Evolutionary conservation across 805 yeast genomes (phyloP).

Genomic region (Spathaspora girioi): DNA sequence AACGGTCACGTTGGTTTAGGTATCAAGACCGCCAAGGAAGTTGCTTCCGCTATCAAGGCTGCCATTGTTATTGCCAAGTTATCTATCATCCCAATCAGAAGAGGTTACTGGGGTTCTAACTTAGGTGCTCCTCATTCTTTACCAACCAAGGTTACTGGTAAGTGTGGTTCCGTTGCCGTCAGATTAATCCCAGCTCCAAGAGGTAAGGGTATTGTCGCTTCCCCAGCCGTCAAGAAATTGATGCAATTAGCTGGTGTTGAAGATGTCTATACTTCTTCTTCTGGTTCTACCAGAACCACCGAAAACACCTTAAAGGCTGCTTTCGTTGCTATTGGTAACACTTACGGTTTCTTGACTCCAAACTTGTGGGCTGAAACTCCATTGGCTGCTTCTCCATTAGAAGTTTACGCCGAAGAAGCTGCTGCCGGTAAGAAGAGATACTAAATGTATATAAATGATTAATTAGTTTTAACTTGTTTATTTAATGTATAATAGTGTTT

Average conservation of each 20-base stretch:
- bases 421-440: constrained; percentile 70
- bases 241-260: constrained; percentile 99
- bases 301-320: constrained; percentile 99
- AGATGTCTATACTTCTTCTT: constrained; percentile 98
- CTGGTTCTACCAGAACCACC: constrained; percentile 98
- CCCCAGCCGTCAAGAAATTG: constrained; percentile 99
- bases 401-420: constrained; percentile 86
- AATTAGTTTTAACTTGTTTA: constrained; percentile 1
- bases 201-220: constrained; percentile 99
- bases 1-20: constrained; percentile 99
- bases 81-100: constrained; percentile 98
- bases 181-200: constrained; percentile 99
- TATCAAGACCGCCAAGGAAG: constrained; percentile 99
- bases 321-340: constrained; percentile 98
- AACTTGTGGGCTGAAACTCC: constrained; percentile 92
- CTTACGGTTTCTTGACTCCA: constrained; percentile 99
- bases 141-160: constrained; percentile 97
- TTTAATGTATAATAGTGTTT: constrained; percentile 1
- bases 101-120: constrained; percentile 99
- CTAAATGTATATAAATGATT: constrained; percentile 36
- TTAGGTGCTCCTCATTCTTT: constrained; percentile 99
- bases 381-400: constrained; percentile 90
- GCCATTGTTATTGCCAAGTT: constrained; percentile 99
- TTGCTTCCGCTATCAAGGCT: constrained; percentile 99
- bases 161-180: constrained; percentile 99